These are phyloP conservation scores for Microthyrium microscopicum DNA, from an alignment of 2,329 filamentous ascomycete species.

Conservation along the genomic window DNA sequence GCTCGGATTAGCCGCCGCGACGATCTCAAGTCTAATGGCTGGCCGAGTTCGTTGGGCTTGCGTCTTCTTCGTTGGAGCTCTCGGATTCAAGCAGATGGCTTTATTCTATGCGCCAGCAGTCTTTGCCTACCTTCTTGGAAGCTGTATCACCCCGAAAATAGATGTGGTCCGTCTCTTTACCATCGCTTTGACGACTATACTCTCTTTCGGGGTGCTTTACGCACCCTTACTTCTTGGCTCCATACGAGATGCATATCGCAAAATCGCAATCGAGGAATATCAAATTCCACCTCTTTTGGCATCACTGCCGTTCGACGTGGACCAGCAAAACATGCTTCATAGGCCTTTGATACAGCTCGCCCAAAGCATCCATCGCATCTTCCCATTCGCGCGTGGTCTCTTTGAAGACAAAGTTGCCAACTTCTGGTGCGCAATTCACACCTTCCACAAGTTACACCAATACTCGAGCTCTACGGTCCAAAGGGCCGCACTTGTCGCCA, in stretches of 20 bases:
- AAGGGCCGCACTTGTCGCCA: constrained; percentile 55
- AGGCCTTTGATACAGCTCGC: constrained; percentile 60
- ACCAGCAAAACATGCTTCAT: constrained; percentile 53
- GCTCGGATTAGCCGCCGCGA: constrained; percentile 77
- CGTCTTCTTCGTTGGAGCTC: constrained; percentile 78
- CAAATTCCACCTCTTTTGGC: constrained; percentile 47
- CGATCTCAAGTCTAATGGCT: constrained; percentile 75
- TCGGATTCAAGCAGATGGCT: constrained; percentile 99
- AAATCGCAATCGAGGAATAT: constrained; percentile 38
- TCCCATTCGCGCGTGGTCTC: constrained; percentile 85
- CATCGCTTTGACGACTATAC: constrained; percentile 56
- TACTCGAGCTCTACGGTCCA: constrained; percentile 60
- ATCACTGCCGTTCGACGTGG: constrained; percentile 37
- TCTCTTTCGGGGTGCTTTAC: constrained; percentile 59
- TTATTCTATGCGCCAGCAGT: constrained; percentile 90
- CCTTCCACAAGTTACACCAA: constrained; percentile 68
- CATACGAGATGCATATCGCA: constrained; percentile 48
- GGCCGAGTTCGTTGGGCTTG: constrained; percentile 76
- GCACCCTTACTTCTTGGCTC: constrained; percentile 59
- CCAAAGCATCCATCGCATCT: constrained; percentile 81
- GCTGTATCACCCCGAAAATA: constrained; percentile 61
- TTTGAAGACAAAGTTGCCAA: constrained; percentile 99
- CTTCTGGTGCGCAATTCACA: constrained; percentile 88
- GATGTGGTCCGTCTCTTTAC: constrained; percentile 51
- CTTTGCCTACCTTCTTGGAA: constrained; percentile 79